Evolutionary conservation across 371 early-diverging fungal genomes (phyloP), one percentile per base, ranked within the genome.

Genomic region (Coemansia linderi): DNA sequence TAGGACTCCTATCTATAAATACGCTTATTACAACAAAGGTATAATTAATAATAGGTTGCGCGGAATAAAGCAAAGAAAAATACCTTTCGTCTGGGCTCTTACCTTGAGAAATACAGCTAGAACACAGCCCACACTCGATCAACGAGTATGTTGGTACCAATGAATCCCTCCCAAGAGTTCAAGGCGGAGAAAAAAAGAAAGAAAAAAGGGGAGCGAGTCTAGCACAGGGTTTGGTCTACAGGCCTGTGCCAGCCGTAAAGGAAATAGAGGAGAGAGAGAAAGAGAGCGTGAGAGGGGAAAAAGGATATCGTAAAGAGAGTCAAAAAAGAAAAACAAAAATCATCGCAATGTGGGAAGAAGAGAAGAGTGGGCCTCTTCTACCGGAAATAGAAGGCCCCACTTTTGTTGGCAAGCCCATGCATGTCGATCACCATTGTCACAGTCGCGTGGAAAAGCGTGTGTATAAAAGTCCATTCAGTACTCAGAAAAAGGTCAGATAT

Each of bases 401-500:
- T 22, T 43, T 43, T 3, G 9, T 39, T 39, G 40, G 40, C 46
- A 17, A 31, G 29, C 54, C 54, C 54, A 54, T 54, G 54, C 29
- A 29, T 54, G 54, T 29, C 54, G 54, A 54, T 54, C 54, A 29
- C 31, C 31, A 15, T 54, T 15, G 4, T 54, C 54, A 29, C 52
- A 54, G 54, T 54, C 54, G 54, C 12, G 17, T 31, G 31, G 46
- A 46, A 46, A 15, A 56, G 33, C 33, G 33, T 33, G 33, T 33
- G 33, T 33, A 22, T 22, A 22, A 33, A 33, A 13, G 2, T 56
- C 13, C 29, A 56, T 56, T 56, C 41, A n/a, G 19, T 44, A 44
- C n/a, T 84, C 84, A 90, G 69, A 89, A 75, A 65, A 84, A 74
- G 56, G 85, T 83, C 71, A 91, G 75, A 68, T 84, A 85, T 31